phyloP scores from a whole-genome alignment of 257 asterid genomes.

The Jaltomata sinuosa region DNA sequence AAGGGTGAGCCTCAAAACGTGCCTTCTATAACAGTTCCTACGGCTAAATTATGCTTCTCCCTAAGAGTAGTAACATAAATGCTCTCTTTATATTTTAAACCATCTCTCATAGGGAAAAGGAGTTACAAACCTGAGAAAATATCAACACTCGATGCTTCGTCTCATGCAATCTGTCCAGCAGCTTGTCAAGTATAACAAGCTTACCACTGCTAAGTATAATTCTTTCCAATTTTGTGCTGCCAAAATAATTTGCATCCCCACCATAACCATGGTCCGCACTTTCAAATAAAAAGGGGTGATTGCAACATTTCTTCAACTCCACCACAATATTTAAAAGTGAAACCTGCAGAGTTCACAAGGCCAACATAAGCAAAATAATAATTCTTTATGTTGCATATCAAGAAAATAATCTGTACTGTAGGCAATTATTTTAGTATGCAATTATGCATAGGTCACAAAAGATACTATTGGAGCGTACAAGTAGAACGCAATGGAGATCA shows the following conservation, averaged over 20 bases:
- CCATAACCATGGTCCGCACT: slow-evolving; percentile 99
- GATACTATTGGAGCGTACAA: background rate
- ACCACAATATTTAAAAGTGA: slow-evolving; percentile 98
- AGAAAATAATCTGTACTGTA: background rate
- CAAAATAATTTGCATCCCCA: slow-evolving; percentile 73
- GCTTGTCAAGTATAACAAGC: slow-evolving; percentile 89
- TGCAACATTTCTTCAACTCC: slow-evolving; percentile 99
- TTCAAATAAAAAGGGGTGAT: slow-evolving; percentile 95
- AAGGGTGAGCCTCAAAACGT: background rate
- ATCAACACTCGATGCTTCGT: slow-evolving; percentile 92
- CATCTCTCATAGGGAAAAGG: background rate
- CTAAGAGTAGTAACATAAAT: background rate
- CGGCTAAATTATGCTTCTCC: background rate
- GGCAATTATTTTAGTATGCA: background rate
- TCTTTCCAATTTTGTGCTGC: slow-evolving; percentile 85
- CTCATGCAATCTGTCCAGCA: slow-evolving; percentile 77
- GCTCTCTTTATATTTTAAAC: background rate
- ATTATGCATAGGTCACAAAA: background rate
- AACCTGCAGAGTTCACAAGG: slow-evolving; percentile 47
- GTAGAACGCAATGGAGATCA: background rate
- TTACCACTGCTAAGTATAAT: slow-evolving; percentile 93
- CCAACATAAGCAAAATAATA: background rate
- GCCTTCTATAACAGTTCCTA: background rate
- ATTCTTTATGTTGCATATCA: background rate
- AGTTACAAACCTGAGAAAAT: slow-evolving; percentile 84